phyloP scores from a whole-genome alignment of 495 filamentous ascomycete genomes.

The Aspergillus saccharolyticus region DNA sequence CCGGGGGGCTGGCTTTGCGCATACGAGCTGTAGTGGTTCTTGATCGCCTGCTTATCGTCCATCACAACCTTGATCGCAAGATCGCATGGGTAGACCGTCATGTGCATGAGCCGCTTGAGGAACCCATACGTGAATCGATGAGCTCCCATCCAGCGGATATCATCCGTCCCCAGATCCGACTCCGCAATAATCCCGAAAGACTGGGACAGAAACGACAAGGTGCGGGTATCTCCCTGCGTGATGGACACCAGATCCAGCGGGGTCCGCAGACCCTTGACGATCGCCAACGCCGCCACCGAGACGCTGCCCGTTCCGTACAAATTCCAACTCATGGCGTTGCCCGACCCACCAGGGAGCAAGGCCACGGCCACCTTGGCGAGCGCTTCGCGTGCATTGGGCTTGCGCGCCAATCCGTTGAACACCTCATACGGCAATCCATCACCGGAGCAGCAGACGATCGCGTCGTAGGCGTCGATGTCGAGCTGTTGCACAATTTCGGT shows the following conservation, averaged over 20 bases:
- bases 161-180: constrained; percentile 79
- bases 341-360: constrained; percentile 87
- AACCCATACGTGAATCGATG: constrained; percentile 82
- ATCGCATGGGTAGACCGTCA: constrained; percentile 81
- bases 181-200: constrained; percentile 88
- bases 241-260: constrained; percentile 82
- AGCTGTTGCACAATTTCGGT: constrained; percentile 71
- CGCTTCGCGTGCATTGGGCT: constrained; percentile 67
- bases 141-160: constrained; percentile 87
- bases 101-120: constrained; percentile 61
- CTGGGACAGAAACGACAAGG: constrained; percentile 85
- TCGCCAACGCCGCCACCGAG: constrained; percentile 68
- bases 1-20: constrained; percentile 28
- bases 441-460: constrained; percentile 83
- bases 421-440: constrained; percentile 91
- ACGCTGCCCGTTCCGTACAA: constrained; percentile 75
- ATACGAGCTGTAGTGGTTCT: constrained; percentile 61
- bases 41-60: constrained; percentile 70
- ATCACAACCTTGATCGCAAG: constrained; percentile 77
- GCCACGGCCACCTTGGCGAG: constrained; percentile 75
- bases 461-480: constrained; percentile 76
- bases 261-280: constrained; percentile 79
- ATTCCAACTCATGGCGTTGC: constrained; percentile 92
- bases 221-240: constrained; percentile 69
- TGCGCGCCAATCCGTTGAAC: constrained; percentile 84